Evolutionary conservation across 164 flowering plant genomes (phyloP), one percentile per base, ranked within the genome.

Genomic region (Pachysandra terminalis): DNA sequence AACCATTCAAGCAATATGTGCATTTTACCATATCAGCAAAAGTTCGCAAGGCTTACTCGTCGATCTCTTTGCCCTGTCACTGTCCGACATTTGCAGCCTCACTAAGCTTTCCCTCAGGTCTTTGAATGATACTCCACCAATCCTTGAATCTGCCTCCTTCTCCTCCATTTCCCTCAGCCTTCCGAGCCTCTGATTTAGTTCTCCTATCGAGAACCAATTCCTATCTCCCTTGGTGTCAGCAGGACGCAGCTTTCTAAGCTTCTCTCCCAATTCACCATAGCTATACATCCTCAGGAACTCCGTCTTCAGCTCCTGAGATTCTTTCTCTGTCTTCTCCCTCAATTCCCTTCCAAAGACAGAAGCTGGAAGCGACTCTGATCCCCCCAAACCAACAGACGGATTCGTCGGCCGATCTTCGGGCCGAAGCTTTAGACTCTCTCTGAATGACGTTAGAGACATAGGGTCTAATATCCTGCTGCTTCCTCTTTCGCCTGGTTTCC

Each of bases 151-250:
- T 0, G 64, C 51, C 79, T 81, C 86, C 71, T 83, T 81, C 75
- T 79, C 80, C 68, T 92, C 96, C 45, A 77, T 56, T 77, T 78
- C 87, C 74, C 86, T 84, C 77, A 91, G 24, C 82, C 79, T 86
- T 59, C 23, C 68, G 60, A 93, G 66, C 81, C 98, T 81, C 75
- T 88, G 90, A 80, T 77, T 84, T 82, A 93, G 69, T 76, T 90
- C 98, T 59, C 2, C 59, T 59, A 93, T 25, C 0, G 96, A 86
- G 56, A 91, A 93, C 84, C 87, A 72, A 13, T 72, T 74, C 59
- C 71, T 76, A 22, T 67, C 75, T 58, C 58, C 70, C 58, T 62
- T 63, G 53, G 55, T 64, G 24, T 45, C 67, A 71, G 81, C 79
- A 2, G 96, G 85, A 78, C 94, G 79, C 67, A 90, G 75, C 68